Base-by-base conservation (phyloP, 164 flowering plant species). In the Cinnamomum micranthum region DNA sequence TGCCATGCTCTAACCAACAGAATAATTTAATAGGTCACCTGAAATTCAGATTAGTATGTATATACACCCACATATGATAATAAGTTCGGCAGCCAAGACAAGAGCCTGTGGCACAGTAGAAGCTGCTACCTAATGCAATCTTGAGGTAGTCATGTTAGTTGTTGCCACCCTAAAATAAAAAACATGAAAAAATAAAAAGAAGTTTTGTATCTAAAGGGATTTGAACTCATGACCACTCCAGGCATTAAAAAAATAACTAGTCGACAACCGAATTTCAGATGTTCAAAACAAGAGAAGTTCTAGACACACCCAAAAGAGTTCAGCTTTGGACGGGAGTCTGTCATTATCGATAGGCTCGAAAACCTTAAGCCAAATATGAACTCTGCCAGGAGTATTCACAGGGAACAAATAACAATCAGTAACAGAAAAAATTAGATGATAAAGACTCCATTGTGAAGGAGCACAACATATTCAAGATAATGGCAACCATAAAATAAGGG, bases 311-410 rank as follows among this genome's bases (percentile, higher is more conserved):
- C 87, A 75, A 72, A 66, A 64, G 76, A 70, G 80, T 77, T 89
- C 77, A 82, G 90, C 87, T 84, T 91, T 15, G 58, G 22, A 22
- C 41, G 68, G n/a, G 78, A 27, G 20, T 76, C 78, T 62, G 78
- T 76, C 85, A 79, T 77, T 64, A 87, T 75, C 2, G 84, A 88
- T 83, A 95, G 80, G 82, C 92, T 89, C 74, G 95, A 87, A 81
- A 95, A 85, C 81, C 81, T 83, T 74, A 93, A 64, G 62, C 99
- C 97, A 80, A 91, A 81, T 24, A 78, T 33, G 63, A 80, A 74
- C 11, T 80, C 77, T 60, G 70, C 92, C 98, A 92, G 88, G 66
- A 85, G n/a, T n/a, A n/a, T n/a, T n/a, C 50, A 77, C 35, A 25
- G 50, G 64, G 73, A 69, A 41, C 31, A 70, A 75, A 52, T 6